Base-by-base conservation (phyloP, 768 basidiomycete genomes). In the Tephrocybe sp. region DNA sequence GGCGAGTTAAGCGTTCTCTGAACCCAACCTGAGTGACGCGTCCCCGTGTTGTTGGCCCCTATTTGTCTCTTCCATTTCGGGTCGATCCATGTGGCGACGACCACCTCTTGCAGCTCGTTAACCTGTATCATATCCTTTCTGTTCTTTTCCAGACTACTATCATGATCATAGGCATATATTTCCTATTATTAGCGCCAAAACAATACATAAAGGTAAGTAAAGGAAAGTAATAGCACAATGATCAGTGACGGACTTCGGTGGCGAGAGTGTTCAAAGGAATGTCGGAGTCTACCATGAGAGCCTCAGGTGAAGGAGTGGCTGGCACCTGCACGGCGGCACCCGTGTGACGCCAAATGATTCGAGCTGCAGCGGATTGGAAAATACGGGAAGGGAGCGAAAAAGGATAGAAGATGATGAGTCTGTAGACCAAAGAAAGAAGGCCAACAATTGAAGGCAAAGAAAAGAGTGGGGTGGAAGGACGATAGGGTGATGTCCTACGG, bases 1-100 rank as follows among this genome's bases (percentile, higher is more conserved):
- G 58, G 62, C 63, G 66, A 69, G 65, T 66, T 69, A 61, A 70
- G 57, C 26, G 58, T 55, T 57, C 39, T 54, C 19, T 52, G 39
- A 51, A 47, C 55, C 57, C 61, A 68, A 72, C 62, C 67, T 66
- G 67, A 69, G 68, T 83, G 80, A 84, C 83, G 83, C 84, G 84
- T 84, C 80, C 73, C 73, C 74, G 69, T 69, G 58, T 69, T 79
- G 59, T 82, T 80, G 73, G 60, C 60, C 13, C 24, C 47, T 79
- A 55, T 61, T 65, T 65, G 59, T 42, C 38, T 43, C 45, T 34
- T 52, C 49, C 35, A 21, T 25, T 36, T 54, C 39, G 35, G 51
- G 52, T 41, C 51, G 22, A 58, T 47, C 69, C 72, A 68, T 55
- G 60, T 62, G 50, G 54, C 53, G 38, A 69, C 50, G 43, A 46